Base-by-base conservation (phyloP, 345 rosid genomes). In the Trapa bicornis region DNA sequence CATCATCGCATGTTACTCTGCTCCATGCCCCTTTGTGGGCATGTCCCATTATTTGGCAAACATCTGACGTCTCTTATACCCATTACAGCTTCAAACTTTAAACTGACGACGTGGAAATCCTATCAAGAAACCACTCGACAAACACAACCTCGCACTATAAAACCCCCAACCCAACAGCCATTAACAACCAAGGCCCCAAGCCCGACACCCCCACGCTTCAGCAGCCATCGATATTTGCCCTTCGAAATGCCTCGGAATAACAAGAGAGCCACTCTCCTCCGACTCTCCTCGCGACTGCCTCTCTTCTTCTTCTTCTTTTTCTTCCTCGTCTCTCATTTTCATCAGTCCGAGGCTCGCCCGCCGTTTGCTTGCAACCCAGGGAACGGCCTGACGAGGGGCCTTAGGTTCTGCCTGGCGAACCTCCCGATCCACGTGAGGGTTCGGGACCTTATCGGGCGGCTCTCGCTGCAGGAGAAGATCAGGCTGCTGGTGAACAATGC, bases 401-500 rank as follows among this genome's bases (percentile, higher is more conserved):
- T 84, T 45, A 66, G 74, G 52, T 94, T 91, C 75, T 91, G 99
- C 65, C 68, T 77, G 14, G 72, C 64, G 13, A 66, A 74, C 37
- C 58, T 86, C 32, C 95, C 96, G 22, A 47, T 89, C 16, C 85
- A 78, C 8, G 85, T 80, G 35, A 85, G 99, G 66, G 99, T 80
- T 7, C 77, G 72, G 73, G 99, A 94, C 81, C 76, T 91, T 72
- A 75, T 89, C 58, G 86, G 86, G 35, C 81, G 96, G 75, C 78
- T 91, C 69, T 87, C 99, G 47, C 73, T 91, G 78, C 83, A 77
- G 37, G 99, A 94, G 82, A 94, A 94, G 79, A 78, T 80, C 7
- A 77, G 88, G 68, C 67, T 82, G 69, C 80, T 94, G 2, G 99
- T 85, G n/a, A 89, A 87, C 87, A 85, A 86, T 74, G 99, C 99